A percentile compares a stretch with the other conserved stretches of the same genome.
Evolutionary conservation across 2,329 filamentous ascomycete species (phyloP).

Genomic region (Eutypella sp.): DNA sequence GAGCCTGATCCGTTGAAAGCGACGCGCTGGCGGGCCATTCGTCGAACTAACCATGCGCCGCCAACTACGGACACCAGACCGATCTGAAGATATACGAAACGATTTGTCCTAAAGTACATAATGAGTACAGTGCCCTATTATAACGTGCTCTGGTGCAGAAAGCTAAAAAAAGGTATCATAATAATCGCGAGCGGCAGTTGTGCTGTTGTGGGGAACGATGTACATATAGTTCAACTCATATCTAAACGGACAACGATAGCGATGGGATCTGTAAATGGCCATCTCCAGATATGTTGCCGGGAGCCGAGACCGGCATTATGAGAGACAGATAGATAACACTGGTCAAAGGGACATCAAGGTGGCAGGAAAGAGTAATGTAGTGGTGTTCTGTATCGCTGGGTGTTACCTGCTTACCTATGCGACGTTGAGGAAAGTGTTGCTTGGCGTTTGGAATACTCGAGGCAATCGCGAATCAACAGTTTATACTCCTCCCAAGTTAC

Average conservation of each 20-base stretch:
- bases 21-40: conserved; percentile 19
- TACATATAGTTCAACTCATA: no score
- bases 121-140: conserved; percentile 17
- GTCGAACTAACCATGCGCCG: conserved; percentile 16
- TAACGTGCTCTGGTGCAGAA: no score
- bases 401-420: no score
- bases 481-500: no score
- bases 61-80: conserved; percentile 16
- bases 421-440: no score
- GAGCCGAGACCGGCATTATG: neutral
- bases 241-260: neutral
- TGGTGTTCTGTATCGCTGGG: no score
- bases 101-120: conserved; percentile 14
- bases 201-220: no score
- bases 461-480: neutral
- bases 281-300: neutral
- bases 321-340: neutral
- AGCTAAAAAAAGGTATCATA: no score
- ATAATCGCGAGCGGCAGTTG: no score
- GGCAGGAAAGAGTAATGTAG: neutral
- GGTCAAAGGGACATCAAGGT: neutral
- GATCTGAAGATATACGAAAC: conserved; percentile 7
- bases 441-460: no score
- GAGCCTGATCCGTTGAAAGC: conserved; percentile 12
- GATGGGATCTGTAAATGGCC: neutral